Evolutionary conservation across 2,329 filamentous ascomycete genomes (phyloP), one percentile per base, ranked within the genome.

Genomic region (Cercospora sojina): DNA sequence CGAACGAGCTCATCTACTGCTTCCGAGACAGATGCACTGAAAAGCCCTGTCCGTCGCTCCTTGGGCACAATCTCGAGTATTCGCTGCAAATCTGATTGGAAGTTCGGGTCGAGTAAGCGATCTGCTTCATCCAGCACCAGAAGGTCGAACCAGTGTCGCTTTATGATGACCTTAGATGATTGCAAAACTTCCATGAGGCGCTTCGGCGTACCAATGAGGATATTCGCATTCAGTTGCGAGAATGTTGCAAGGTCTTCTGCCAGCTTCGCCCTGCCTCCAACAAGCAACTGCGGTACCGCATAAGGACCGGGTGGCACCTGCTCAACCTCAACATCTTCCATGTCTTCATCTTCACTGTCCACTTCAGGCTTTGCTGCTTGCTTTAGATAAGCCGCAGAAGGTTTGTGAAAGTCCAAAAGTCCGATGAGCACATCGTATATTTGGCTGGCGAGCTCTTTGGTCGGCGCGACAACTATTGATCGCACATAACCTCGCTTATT

Each of bases 101-200:
- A 98, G 5, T 96, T 95, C 23, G 98, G 85, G 79, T 99, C 95
- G 10, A 99, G 83, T 27, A 99, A 82, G 66, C 95, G 86, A 79
- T 99, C 95, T 59, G 94, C 95, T 81, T 99, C 95, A 76, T 99
- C 95, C 38, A 99, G 85, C 3, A 99, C 91, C 10, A 99, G 86
- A 59, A 92, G 88, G 77, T 99, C 94, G 72, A 99, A 98, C 67
- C 70, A 73, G 61, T 77, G 75, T 41, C 75, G 65, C 59, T 77
- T 77, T 35, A 77, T 66, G 10, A 73, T 64, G 5, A 75, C 74
- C 56, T 71, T 71, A 0, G 91, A 91, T 1, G 91, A 93, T 68
- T 94, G 90, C 4, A 99, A 84, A 0, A 99, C 86, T 75, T 97
- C 93, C 5, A 97, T 86, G 1, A 99, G 85, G 56, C 95, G 88